Percentiles rank a stretch among this genome's conserved stretches.
phyloP scores from a whole-genome alignment of 2,329 filamentous ascomycete species.

The Aspergillus brasiliensis region DNA sequence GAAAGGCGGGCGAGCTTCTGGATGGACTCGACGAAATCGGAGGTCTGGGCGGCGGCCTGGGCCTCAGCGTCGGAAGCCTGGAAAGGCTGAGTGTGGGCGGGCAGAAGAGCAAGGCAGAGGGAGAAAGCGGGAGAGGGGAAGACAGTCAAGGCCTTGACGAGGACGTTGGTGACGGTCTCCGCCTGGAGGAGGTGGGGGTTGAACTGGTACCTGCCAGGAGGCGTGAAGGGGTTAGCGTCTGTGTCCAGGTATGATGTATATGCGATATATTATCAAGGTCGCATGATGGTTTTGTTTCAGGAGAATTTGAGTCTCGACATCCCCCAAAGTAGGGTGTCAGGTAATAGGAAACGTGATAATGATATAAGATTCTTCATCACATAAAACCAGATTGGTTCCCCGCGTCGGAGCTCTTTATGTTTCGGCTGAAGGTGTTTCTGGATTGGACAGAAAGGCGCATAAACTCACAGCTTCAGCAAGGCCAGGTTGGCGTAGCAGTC shows the following conservation, averaged over 20 bases:
- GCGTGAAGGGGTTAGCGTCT: not conserved
- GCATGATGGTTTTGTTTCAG: slow-evolving; percentile 55
- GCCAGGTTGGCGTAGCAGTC: slow-evolving; percentile 97
- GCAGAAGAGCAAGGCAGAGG: slow-evolving; percentile 90
- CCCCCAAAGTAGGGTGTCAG: slow-evolving; percentile 64
- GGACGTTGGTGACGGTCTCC: slow-evolving; percentile 97
- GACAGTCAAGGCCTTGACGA: slow-evolving; percentile 95
- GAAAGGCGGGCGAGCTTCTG: slow-evolving; percentile 83
- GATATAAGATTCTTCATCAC: slow-evolving; percentile 70
- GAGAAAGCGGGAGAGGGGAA: slow-evolving; percentile 96
- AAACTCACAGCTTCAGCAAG: slow-evolving; percentile 84
- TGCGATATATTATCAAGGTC: slow-evolving; percentile 7
- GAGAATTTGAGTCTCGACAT: slow-evolving; percentile 71
- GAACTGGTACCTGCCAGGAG: slow-evolving; percentile 84
- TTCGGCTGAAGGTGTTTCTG: not conserved
- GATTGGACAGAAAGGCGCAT: slow-evolving; percentile 5
- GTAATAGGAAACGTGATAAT: slow-evolving; percentile 97
- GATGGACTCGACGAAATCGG: slow-evolving; percentile 78
- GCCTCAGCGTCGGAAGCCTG: slow-evolving; percentile 53
- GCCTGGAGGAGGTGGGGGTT: slow-evolving; percentile 97
- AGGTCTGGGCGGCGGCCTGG: slow-evolving; percentile 40
- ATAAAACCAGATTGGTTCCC: slow-evolving; percentile 16
- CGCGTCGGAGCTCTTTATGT: slow-evolving; percentile 6
- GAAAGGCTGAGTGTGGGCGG: slow-evolving; percentile 73
- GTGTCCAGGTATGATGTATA: not conserved